Percentiles rank a stretch among this genome's conserved stretches.
Evolutionary conservation across 768 basidiomycete species (phyloP).

Genomic region (Rhodotorula paludigena): DNA sequence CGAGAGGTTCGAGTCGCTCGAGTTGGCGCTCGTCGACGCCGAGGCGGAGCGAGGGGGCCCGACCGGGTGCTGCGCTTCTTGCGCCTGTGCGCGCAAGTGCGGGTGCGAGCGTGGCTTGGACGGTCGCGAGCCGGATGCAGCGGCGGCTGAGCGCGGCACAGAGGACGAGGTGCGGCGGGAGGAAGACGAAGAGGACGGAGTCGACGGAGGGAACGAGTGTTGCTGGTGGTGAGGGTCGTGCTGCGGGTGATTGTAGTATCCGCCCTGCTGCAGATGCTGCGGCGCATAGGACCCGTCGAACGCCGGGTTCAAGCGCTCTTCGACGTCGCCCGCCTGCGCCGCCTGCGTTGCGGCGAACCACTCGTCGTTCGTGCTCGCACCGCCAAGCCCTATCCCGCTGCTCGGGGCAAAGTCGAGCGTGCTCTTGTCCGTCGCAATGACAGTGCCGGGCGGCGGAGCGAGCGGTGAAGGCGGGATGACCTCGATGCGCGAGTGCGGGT

Average conservation of each 20-base stretch:
- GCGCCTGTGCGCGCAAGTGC: constrained; percentile 6
- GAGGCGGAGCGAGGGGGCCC: no score
- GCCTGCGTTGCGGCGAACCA: not conserved
- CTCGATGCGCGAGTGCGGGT: constrained; percentile 59
- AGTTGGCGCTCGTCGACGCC: constrained; percentile 6
- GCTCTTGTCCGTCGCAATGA: constrained; percentile 35
- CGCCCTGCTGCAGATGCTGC: no score
- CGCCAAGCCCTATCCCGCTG: constrained; percentile 28
- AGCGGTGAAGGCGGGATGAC: constrained; percentile 67
- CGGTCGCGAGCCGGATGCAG: not conserved
- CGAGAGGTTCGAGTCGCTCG: constrained; percentile 10
- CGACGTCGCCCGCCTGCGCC: not conserved
- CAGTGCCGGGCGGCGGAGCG: constrained; percentile 49
- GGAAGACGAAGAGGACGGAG: not conserved
- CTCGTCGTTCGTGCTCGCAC: constrained; percentile 1
- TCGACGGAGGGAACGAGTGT: constrained; percentile 20
- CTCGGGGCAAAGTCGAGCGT: constrained; percentile 38
- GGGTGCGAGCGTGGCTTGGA: not conserved
- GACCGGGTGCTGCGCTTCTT: no score
- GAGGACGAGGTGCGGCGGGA: constrained; percentile 3
- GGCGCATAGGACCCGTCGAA: constrained; percentile 1
- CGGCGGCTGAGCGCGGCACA: not conserved
- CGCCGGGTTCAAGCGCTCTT: constrained; percentile 6
- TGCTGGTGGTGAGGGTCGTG: not conserved
- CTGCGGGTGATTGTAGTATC: no score